Evolutionary conservation across 192 early-diverging fungal genomes (phyloP).

Genomic region (Podila clonocystis): DNA sequence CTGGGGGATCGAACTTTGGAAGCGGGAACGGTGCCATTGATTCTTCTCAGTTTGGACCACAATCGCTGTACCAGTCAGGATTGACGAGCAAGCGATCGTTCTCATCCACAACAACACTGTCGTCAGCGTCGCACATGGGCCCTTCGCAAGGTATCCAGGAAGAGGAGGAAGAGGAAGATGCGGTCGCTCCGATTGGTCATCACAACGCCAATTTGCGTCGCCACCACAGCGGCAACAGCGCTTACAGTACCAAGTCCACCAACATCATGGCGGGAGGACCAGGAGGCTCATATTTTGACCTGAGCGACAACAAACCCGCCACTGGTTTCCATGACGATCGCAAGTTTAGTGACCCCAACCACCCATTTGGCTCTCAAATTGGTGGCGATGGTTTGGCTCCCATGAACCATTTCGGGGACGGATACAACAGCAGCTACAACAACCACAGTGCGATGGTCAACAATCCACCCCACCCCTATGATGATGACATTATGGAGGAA

Average conservation of each 20-base stretch:
- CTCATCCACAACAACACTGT: conserved; percentile 28
- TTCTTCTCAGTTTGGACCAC: neutral
- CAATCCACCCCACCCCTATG: conserved; percentile 1
- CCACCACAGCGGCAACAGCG: conserved; percentile 8
- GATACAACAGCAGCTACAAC: neutral
- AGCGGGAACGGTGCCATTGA: neutral
- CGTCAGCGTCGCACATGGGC: conserved; percentile 8
- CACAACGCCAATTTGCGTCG: neutral
- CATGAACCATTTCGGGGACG: neutral
- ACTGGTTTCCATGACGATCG: neutral
- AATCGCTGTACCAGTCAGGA: neutral
- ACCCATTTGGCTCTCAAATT: neutral
- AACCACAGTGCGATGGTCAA: neutral
- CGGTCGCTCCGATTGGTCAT: neutral
- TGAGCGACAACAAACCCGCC: neutral
- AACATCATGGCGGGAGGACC: neutral
- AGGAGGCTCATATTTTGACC: neutral
- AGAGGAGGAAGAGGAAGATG: conserved; percentile 19
- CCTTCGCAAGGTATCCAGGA: conserved; percentile 17
- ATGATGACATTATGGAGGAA: conserved; percentile 10
- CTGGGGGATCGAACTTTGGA: neutral
- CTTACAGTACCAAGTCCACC: neutral
- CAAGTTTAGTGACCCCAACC: neutral
- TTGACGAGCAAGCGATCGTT: conserved; percentile 26
- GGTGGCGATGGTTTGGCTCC: neutral